Conservation (phyloP, 805 yeast species). For the Zygosaccharomyces bailii region DNA sequence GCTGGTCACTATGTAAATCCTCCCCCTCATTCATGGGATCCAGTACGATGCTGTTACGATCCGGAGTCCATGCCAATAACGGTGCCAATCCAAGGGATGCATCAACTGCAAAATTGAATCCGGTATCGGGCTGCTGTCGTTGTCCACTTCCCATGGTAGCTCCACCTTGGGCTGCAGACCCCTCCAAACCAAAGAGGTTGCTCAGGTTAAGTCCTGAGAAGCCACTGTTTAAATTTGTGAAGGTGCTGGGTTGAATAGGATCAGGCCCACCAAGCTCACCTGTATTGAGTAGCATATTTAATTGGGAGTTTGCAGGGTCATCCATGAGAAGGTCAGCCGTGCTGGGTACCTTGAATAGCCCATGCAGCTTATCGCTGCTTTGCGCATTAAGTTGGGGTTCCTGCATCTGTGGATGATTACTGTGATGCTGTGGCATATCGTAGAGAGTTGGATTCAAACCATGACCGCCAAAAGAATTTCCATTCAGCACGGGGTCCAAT, state of each 20-base stretch:
- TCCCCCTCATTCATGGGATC: slow-evolving; percentile 9
- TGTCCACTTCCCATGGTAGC: neutral
- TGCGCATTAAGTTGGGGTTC: neutral
- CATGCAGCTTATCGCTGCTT: slow-evolving; percentile 15
- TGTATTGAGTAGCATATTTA: slow-evolving; percentile 12
- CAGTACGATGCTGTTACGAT: slow-evolving; percentile 14
- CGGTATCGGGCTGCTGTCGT: slow-evolving; percentile 15
- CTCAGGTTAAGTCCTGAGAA: slow-evolving; percentile 6
- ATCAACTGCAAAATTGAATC: slow-evolving; percentile 70
- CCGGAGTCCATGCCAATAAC: slow-evolving; percentile 45
- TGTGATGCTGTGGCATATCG: neutral
- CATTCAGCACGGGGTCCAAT: slow-evolving; percentile 33
- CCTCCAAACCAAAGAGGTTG: slow-evolving; percentile 4
- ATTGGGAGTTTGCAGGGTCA: slow-evolving; percentile 21
- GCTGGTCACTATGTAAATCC: neutral
- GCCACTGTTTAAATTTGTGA: slow-evolving; percentile 1
- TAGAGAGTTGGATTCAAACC: slow-evolving; percentile 12
- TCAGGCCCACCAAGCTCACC: slow-evolving; percentile 4
- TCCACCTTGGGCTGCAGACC: neutral
- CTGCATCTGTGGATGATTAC: neutral
- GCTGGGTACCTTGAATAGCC: slow-evolving; percentile 29
- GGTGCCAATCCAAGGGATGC: slow-evolving; percentile 77
- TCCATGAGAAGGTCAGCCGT: slow-evolving; percentile 26
- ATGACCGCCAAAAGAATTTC: slow-evolving; percentile 24
- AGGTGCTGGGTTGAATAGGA: neutral